Conservation (phyloP, 106 monocot species). For the Acanthochlamys bracteata region DNA sequence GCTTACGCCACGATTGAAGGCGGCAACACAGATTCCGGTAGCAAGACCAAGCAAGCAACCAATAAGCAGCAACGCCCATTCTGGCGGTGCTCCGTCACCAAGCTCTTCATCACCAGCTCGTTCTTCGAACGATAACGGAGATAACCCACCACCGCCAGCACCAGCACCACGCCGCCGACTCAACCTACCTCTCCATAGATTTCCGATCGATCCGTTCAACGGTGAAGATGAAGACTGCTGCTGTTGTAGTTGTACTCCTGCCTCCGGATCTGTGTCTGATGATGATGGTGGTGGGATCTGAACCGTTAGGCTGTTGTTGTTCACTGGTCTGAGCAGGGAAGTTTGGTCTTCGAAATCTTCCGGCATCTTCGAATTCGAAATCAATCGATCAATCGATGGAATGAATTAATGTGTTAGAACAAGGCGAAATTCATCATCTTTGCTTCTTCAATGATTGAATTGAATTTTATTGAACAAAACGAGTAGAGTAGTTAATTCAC, state of each 20-base stretch:
- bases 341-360: constrained; percentile 33
- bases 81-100: constrained; percentile 89
- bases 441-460: too few relatives aligned
- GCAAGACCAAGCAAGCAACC: constrained; percentile 96
- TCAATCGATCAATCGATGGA: too few relatives aligned
- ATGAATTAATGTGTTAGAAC: too few relatives aligned
- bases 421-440: too few relatives aligned
- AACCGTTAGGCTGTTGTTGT: not conserved
- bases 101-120: constrained; percentile 42
- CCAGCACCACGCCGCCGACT: constrained; percentile 27
- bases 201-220: constrained; percentile 43
- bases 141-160: constrained; percentile 6
- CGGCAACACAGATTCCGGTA: constrained; percentile 94
- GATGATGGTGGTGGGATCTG: constrained; percentile 1
- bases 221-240: constrained; percentile 10
- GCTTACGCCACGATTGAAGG: constrained; percentile 89
- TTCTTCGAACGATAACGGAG: constrained; percentile 1
- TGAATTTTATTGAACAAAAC: too few relatives aligned
- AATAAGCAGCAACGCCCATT: constrained; percentile 96
- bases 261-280: constrained; percentile 32
- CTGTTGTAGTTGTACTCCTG: not conserved
- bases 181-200: constrained; percentile 31
- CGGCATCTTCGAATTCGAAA: not conserved
- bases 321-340: constrained; percentile 34
- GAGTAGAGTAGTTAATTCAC: too few relatives aligned